A percentile compares a stretch with the other conserved stretches of the same genome.
Evolutionary conservation across 176 grass and related monocot genomes (phyloP).

Genomic region (Oryza australiensis): DNA sequence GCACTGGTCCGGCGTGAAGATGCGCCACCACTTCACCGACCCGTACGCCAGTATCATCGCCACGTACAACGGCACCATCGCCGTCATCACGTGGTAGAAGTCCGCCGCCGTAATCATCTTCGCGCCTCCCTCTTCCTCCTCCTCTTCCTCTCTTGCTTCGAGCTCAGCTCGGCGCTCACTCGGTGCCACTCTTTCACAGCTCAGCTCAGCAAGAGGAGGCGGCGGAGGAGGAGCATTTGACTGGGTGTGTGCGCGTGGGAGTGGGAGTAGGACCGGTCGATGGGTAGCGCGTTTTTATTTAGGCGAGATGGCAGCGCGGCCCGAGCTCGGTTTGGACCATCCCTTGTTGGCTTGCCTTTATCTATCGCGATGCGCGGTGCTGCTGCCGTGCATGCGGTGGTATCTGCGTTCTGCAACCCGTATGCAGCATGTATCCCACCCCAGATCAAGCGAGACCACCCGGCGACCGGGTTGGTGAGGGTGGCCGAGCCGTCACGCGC

Average conservation of each 20-base stretch:
- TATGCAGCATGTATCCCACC: neutral
- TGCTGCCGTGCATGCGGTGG: neutral
- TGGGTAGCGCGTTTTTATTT: constrained; percentile 38
- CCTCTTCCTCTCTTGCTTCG: neutral
- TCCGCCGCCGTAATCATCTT: constrained; percentile 84
- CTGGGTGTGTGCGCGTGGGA: constrained; percentile 11
- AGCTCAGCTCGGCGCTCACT: neutral
- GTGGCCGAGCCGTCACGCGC: neutral
- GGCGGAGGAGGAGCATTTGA: neutral
- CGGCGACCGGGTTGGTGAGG: neutral
- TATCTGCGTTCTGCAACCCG: neutral
- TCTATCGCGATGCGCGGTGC: constrained; percentile 19
- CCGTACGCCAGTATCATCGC: constrained; percentile 99
- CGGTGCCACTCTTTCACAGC: neutral
- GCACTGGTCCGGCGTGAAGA: constrained; percentile 99
- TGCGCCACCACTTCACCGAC: constrained; percentile 95
- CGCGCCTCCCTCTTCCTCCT: too few relatives aligned
- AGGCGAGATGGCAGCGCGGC: constrained; percentile 50
- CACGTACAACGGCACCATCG: constrained; percentile 98
- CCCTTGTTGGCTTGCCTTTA: constrained; percentile 43
- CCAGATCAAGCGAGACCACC: neutral
- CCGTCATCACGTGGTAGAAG: constrained; percentile 99
- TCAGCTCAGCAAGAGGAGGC: neutral
- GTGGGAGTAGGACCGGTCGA: neutral
- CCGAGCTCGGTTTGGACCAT: constrained; percentile 50